These are phyloP conservation scores for Zizania palustris DNA, from an alignment of 202 grass and related monocot species.

Conservation along the genomic window DNA sequence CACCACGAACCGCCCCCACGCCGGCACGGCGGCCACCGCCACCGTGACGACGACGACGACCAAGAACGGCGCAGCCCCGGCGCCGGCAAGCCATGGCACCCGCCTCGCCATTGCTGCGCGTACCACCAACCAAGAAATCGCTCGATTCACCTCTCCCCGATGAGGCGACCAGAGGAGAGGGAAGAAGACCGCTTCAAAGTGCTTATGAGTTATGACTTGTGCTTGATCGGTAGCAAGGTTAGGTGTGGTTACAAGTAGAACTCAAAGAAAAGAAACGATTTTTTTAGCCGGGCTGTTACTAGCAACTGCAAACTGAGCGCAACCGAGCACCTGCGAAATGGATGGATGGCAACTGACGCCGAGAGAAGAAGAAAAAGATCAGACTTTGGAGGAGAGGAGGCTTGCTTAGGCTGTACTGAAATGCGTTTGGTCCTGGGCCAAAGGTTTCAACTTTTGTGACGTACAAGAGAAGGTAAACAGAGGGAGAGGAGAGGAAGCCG, in stretches of 20 bases:
- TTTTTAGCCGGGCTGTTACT: neutral
- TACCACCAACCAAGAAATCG: neutral
- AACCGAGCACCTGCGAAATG: neutral
- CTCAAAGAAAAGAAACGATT: conserved; percentile 4
- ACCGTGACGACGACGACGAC: neutral
- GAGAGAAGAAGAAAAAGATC: neutral
- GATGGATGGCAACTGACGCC: neutral
- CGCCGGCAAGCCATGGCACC: conserved; percentile 7
- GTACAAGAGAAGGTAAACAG: conserved; percentile 45
- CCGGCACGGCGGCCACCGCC: conserved; percentile 7
- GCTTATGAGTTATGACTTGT: conserved; percentile 8
- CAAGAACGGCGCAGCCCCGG: conserved; percentile 32
- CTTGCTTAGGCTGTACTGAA: conserved; percentile 52
- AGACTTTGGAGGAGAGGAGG: neutral
- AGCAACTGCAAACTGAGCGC: neutral
- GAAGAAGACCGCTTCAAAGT: neutral
- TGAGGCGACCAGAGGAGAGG: neutral
- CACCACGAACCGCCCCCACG: conserved; percentile 67
- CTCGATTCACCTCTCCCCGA: neutral
- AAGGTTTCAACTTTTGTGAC: conserved; percentile 44
- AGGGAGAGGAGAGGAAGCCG: neutral
- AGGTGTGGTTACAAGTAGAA: neutral
- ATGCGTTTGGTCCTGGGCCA: conserved; percentile 29
- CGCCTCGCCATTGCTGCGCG: conserved; percentile 24
- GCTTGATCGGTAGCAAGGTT: conserved; percentile 36